Base-by-base conservation (phyloP, 2,329 filamentous ascomycete genomes). In the Cordyceps tenuipes region DNA sequence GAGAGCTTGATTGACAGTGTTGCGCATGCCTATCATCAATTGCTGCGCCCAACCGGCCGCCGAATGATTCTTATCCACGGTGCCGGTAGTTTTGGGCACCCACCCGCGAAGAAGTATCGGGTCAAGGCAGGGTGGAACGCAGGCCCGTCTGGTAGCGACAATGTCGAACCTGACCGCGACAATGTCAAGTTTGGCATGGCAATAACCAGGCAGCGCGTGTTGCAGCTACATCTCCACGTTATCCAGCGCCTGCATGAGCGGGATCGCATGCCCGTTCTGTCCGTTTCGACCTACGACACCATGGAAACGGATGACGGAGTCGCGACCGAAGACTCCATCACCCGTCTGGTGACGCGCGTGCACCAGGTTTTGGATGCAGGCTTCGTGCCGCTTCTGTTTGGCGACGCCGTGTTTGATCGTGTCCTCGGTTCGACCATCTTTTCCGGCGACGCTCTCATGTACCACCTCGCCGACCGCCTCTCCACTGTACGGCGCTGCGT, bases 81-180 rank as follows among this genome's bases (percentile, higher is more conserved):
- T 5, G 60, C 60, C 3, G 60, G 60, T 6, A 62, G 60, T 43
- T 62, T 62, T 19, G 60, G 60, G 17, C 60, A 62, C 39, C 60
- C 60, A 8, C 60, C 60, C 7, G 60, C 60, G 34, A 62, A 62
- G 19, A 58, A 58, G 36, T 59, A 62, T 19, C 41, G 44, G 19
- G 60, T 62, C 54, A 62, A 62, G 46, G 55, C 29, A 3, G 60
- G 60, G 5, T 62, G 60, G 60, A 48, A 10, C 8, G 34, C 34
- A 36, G 12, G 34, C 8, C 34, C 13, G 13, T 6, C 13, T 12
- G 49, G 43, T n/a, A 21, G 29, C 15, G 15, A 8, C n/a, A 41
- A 39, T 19, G 50, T 1, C 3, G 31, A n/a, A 34, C 21, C 3
- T 21, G 36, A 17, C 10, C 5, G 34, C 19, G 21, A 43, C 13